Evolutionary conservation across 2,329 filamentous ascomycete species (phyloP).

Genomic region (Xylariales sp.): DNA sequence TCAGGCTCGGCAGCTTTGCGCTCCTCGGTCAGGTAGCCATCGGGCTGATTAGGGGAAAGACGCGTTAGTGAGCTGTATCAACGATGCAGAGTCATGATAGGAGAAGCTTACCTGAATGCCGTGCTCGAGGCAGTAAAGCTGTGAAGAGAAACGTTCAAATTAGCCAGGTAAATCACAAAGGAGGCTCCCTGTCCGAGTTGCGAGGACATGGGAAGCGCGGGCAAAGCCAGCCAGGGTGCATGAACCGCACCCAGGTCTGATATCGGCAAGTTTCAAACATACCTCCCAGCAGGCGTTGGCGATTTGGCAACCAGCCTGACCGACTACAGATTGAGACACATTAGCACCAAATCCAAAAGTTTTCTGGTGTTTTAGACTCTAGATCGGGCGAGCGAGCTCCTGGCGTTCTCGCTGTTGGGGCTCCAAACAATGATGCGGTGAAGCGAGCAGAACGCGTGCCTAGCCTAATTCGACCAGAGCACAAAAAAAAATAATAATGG

Average conservation of each 20-base stretch:
- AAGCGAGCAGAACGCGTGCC: constrained; percentile 34
- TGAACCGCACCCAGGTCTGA: background rate
- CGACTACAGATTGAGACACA: constrained; percentile 78
- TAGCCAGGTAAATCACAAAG: background rate
- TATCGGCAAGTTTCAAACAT: constrained; percentile 37
- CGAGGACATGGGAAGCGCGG: background rate
- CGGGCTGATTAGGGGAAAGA: constrained; percentile 63
- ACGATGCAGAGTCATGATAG: constrained; percentile 7
- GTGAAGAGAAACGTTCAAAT: constrained; percentile 22
- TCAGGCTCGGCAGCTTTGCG: constrained; percentile 90
- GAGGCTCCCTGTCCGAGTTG: background rate
- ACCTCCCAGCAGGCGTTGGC: constrained; percentile 99
- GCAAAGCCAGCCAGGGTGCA: background rate
- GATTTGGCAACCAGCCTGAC: constrained; percentile 99
- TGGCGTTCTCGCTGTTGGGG: constrained; percentile 16
- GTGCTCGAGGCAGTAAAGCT: constrained; percentile 99
- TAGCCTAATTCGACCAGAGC: constrained; percentile 15
- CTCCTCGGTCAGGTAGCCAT: constrained; percentile 98
- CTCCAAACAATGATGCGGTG: constrained; percentile 35
- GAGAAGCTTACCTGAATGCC: constrained; percentile 81
- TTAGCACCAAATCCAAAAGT: too few relatives aligned
- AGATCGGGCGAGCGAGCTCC: too few relatives aligned
- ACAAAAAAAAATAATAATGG: background rate
- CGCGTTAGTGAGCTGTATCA: constrained; percentile 23
- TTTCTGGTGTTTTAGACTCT: too few relatives aligned